Base-by-base conservation (phyloP, 441 rosid species). In the Pelargonium cotyledonis region DNA sequence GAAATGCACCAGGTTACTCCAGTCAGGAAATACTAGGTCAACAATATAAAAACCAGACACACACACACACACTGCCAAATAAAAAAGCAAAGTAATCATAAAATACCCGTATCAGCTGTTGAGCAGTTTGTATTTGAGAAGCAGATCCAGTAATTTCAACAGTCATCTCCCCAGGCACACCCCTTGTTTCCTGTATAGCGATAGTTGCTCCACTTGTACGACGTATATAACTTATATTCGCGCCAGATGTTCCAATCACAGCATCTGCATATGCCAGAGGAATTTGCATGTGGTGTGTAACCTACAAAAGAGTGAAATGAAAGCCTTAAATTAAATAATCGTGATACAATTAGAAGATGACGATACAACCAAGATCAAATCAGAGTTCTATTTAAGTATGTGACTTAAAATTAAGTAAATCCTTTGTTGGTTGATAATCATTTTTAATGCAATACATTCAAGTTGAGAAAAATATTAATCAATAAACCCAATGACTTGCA, bases 91-190 rank as follows among this genome's bases (percentile, higher is more conserved):
- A 29, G 12, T 9, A 10, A 29, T 16, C 15, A 9, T 19, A 3
- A 31, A 65, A n/a, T 73, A 80, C 79, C 79, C 62, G 74, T 68
- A 80, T 78, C 66, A 80, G 62, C 70, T 78, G 76, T 70, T 70
- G 70, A 41, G 84, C 80, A 5, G 78, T 75, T 68, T 75, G 79
- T 18, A 80, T 73, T 69, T 80, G 72, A 6, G 74, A 68, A 49
- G 80, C 79, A 71, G 81, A 70, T 67, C 79, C 81, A 68, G 66
- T 77, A 21, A 77, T 70, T 69, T 80, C 84, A 44, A 77, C 70
- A 1, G 81, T 80, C 84, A 80, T 75, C 73, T 77, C 76, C 9
- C 76, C 78, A 51, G 75, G 80, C 62, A 75, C 74, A 0, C 77
- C 81, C 67, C 72, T 71, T 7, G 76, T 75, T 75, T 75, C 81